Percentiles rank a stretch among this genome's conserved stretches.
These are phyloP conservation scores for Clavariopsis aquatica DNA, from an alignment of 495 filamentous ascomycete species.

Conservation along the genomic window DNA sequence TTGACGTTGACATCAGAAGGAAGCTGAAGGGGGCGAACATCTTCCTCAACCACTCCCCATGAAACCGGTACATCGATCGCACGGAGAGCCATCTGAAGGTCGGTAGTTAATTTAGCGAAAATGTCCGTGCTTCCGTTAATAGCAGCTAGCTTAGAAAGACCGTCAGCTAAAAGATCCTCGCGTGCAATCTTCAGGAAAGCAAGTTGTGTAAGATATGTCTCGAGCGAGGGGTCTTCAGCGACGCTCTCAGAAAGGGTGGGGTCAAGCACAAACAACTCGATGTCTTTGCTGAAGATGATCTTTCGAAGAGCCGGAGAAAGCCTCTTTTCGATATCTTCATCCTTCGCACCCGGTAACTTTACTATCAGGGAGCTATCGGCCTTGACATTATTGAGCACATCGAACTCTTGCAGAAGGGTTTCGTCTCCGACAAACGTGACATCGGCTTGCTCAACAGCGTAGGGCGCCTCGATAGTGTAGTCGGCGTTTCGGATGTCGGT, in stretches of 20 bases:
- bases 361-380: conserved; percentile 71
- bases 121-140: conserved; percentile 57
- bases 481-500: conserved; percentile 83
- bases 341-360: conserved; percentile 73
- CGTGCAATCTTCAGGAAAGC: conserved; percentile 77
- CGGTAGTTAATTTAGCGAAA: conserved; percentile 62
- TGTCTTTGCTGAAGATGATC: conserved; percentile 63
- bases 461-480: conserved; percentile 80
- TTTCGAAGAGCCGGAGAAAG: conserved; percentile 67
- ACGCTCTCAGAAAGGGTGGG: conserved; percentile 63
- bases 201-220: conserved; percentile 66
- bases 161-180: conserved; percentile 55
- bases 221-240: conserved; percentile 57
- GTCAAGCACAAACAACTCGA: conserved; percentile 75
- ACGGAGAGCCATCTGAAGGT: conserved; percentile 69
- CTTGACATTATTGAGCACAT: conserved; percentile 70
- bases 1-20: conserved; percentile 65
- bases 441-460: conserved; percentile 75
- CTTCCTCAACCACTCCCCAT: conserved; percentile 70
- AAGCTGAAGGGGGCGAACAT: conserved; percentile 54
- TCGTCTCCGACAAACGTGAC: conserved; percentile 74
- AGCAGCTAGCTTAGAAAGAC: conserved; percentile 58
- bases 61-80: conserved; percentile 71
- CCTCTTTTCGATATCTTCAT: conserved; percentile 89
- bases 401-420: conserved; percentile 73